These are phyloP conservation scores for Nidula microcarpa DNA, from an alignment of 768 basidiomycete genomes.

Conservation along the genomic window DNA sequence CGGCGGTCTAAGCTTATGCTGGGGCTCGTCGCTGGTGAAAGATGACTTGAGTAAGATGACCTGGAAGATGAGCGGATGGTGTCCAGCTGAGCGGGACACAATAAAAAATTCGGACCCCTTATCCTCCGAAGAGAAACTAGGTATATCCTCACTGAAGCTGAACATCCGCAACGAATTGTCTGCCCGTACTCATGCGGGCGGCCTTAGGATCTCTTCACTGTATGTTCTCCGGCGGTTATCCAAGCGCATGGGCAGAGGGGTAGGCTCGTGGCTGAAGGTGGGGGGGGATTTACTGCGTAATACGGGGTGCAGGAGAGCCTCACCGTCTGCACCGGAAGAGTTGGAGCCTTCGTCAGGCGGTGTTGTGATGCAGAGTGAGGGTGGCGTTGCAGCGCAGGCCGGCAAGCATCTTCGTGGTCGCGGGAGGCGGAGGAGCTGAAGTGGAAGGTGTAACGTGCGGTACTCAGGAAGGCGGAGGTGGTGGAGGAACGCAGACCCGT, in stretches of 20 bases:
- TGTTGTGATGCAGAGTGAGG: too few relatives aligned
- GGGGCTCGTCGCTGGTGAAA: not conserved
- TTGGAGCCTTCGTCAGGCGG: not conserved
- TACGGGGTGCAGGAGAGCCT: not conserved
- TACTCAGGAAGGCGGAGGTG: not conserved
- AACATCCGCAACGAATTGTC: not conserved
- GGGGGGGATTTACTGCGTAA: not conserved
- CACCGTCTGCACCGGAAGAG: not conserved
- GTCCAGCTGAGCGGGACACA: constrained; percentile 3
- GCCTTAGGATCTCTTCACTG: not conserved
- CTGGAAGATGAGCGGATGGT: too few relatives aligned
- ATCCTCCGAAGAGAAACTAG: not conserved
- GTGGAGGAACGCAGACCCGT: not conserved
- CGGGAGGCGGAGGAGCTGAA: not conserved
- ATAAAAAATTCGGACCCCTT: too few relatives aligned
- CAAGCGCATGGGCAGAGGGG: too few relatives aligned
- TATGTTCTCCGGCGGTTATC: constrained; percentile 11
- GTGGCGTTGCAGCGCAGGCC: not conserved
- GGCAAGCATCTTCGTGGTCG: not conserved
- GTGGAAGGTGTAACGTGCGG: not conserved
- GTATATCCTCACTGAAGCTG: not conserved
- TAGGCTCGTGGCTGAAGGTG: too few relatives aligned
- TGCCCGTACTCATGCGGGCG: not conserved
- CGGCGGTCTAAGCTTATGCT: not conserved
- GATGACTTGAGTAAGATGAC: not conserved